Base-by-base conservation (phyloP, 176 grass and related monocot species). In the Sorghum bicolor region DNA sequence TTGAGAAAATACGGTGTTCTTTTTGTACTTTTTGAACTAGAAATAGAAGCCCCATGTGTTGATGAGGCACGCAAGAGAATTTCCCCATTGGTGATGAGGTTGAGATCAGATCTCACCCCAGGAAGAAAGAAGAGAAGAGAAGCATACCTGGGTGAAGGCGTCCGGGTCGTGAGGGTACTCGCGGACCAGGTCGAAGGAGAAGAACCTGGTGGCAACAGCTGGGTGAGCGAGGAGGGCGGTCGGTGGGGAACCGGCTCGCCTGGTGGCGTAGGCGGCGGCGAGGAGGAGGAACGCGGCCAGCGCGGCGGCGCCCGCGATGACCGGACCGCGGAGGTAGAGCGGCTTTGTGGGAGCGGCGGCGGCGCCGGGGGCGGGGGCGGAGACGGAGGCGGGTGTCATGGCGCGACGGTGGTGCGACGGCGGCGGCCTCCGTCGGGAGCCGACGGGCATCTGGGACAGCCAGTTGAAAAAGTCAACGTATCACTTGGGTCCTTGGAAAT, bases 91-190 rank as follows among this genome's bases (percentile, higher is more conserved):
- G 13, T n/a, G 33, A 37, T 0, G 10, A 26, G 57, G 9, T 12
- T 26, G 57, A 61, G 57, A 61, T 61, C 4, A 25, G 57, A 61
- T n/a, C 19, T 57, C 57, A 26, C 1, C 25, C 31, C 62, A 64
- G 53, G 32, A 14, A 34, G 31, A 31, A 22, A 30, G 41, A 12
- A 34, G 34, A 37, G 7, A 4, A 3, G 10, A 4, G 28, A 44
- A 26, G 15, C 5, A 31, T 1, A 86, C 92, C 95, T 98, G 92
- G 65, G 95, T 98, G 84, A 95, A 94, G 70, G 95, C 95, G 11
- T 74, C 45, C 28, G 92, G 88, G 15, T 98, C 95, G 50, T 98
- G 95, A 14, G 90, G 90, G 69, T 92, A 98, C 79, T 94, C 95
- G 67, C 90, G 90, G 25, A 94, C 76, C 5, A 93, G 75, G 32